Conservation (phyloP, 208 protist species). For the Angomonas desouzai region DNA sequence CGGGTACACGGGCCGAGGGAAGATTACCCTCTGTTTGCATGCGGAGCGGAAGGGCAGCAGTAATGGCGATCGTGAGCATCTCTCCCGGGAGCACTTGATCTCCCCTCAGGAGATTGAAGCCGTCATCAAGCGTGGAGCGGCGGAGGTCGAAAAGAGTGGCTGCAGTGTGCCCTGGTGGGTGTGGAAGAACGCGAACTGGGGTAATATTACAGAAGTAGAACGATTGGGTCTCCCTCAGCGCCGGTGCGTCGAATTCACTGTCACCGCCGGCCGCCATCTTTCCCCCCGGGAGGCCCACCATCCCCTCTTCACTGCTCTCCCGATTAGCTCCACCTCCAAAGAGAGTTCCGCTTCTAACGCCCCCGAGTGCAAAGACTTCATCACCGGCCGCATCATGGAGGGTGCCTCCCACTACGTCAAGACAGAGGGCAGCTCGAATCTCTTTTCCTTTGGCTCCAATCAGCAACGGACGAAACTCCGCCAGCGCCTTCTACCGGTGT, state of each 20-base stretch:
- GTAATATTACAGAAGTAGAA: conserved; percentile 9
- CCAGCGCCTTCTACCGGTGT: conserved; percentile 45
- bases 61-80: background rate
- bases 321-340: conserved; percentile 3
- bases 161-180: conserved; percentile 82
- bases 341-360: background rate
- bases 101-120: conserved; percentile 39
- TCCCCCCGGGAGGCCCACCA: conserved; percentile 49
- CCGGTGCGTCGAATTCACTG: conserved; percentile 60
- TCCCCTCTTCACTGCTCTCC: conserved; percentile 52
- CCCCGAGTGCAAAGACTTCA: conserved; percentile 35
- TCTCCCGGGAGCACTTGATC: conserved; percentile 47
- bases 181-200: conserved; percentile 40
- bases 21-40: conserved; percentile 75
- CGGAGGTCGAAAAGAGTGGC: conserved; percentile 23
- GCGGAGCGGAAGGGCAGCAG: conserved; percentile 19
- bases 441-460: background rate
- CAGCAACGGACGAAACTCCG: background rate
- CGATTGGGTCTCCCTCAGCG: conserved; percentile 16
- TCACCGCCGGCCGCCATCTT: conserved; percentile 47
- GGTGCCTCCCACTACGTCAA: conserved; percentile 18
- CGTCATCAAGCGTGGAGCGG: conserved; percentile 57
- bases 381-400: conserved; percentile 30
- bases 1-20: conserved; percentile 65
- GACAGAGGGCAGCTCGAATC: background rate